Conservation (phyloP, 139 green algal genomes). For the Coelastrella sp. region DNA sequence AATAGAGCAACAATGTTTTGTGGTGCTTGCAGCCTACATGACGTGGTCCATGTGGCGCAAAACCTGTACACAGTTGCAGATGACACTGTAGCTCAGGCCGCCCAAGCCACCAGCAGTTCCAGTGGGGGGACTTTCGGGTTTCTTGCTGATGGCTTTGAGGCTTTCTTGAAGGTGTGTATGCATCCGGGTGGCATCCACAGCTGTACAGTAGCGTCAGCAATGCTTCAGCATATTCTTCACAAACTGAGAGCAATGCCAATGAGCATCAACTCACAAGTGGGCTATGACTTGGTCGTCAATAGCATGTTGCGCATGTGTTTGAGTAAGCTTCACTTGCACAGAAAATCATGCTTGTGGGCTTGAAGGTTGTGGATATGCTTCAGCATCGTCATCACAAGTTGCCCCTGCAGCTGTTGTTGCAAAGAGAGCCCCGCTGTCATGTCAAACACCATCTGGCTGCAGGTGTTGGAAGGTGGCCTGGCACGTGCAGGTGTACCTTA, state of each 20-base stretch:
- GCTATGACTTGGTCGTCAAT: too few species aligned
- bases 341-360: too few species aligned
- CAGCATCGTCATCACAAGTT: too few species aligned
- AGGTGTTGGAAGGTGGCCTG: constrained; percentile 84
- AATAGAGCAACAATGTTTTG: too few species aligned
- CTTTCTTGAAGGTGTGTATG: constrained; percentile 78
- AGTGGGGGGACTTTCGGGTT: constrained; percentile 71
- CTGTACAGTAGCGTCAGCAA: not conserved
- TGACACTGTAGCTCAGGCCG: constrained; percentile 25
- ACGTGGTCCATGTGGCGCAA: not conserved
- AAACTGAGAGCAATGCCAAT: too few species aligned
- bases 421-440: too few species aligned
- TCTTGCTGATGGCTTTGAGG: constrained; percentile 82
- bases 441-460: constrained; percentile 24
- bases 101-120: constrained; percentile 30
- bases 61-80: constrained; percentile 55
- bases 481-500: constrained; percentile 86
- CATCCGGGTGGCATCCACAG: too few species aligned
- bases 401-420: too few species aligned
- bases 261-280: too few species aligned
- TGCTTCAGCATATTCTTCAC: not conserved
- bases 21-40: not conserved
- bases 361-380: too few species aligned
- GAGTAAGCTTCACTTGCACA: too few species aligned
- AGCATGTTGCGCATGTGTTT: too few species aligned